A percentile compares a stretch with the other conserved stretches of the same genome.
phyloP scores from a whole-genome alignment of 306 rosid species.

The Quercus parvula region DNA sequence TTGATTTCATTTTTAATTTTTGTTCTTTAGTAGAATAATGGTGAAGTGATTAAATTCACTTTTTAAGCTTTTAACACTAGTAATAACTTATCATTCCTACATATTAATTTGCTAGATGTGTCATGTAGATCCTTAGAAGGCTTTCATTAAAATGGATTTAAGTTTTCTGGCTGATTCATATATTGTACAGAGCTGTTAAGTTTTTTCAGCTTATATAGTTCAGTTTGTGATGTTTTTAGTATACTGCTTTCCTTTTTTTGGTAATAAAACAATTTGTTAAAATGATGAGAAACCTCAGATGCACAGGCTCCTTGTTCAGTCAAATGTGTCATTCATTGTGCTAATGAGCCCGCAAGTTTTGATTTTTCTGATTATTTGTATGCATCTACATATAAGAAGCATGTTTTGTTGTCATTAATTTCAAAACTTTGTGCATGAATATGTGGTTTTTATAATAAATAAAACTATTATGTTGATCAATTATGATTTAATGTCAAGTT shows the following conservation, averaged over 20 bases:
- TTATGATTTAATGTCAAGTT: background rate
- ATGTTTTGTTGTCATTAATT: background rate
- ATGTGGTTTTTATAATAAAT: background rate
- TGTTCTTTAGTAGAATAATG: too few species aligned
- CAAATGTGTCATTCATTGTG: background rate
- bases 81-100: background rate
- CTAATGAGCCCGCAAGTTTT: background rate
- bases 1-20: too few species aligned
- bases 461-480: constrained; percentile 10
- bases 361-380: background rate
- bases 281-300: too few species aligned
- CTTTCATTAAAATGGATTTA: background rate
- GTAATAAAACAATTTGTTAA: too few species aligned
- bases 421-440: background rate
- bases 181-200: too few species aligned
- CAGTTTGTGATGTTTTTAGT: too few species aligned
- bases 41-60: too few species aligned
- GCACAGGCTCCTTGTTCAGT: too few species aligned
- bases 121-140: background rate
- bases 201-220: too few species aligned
- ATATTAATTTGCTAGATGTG: background rate
- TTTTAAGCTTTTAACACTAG: background rate
- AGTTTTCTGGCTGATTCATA: too few species aligned
- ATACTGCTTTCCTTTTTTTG: too few species aligned
- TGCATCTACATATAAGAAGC: background rate